A percentile compares a stretch with the other conserved stretches of the same genome.
Evolutionary conservation across 140 eudicot genomes (phyloP).

Genomic region (Senecio squalidus): DNA sequence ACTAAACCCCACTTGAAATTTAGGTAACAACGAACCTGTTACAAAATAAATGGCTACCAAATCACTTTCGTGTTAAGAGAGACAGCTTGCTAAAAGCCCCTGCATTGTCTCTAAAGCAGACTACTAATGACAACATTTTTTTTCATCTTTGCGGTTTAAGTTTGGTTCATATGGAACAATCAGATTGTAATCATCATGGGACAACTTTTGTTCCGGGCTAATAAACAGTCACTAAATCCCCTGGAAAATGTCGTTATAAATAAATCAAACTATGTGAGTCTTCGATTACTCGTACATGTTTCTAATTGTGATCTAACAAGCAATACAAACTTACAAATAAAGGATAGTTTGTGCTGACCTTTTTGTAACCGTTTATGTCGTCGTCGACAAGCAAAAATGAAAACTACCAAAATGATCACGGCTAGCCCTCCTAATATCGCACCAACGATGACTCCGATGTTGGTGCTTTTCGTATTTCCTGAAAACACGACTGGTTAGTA

Average conservation of each 20-base stretch:
- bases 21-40: constrained; percentile 11
- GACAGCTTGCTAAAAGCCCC: neutral
- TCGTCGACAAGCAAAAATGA: constrained; percentile 9
- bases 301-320: too few relatives aligned
- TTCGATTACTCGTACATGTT: too few relatives aligned
- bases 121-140: too few relatives aligned
- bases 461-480: constrained; percentile 4
- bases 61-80: neutral
- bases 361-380: constrained; percentile 6
- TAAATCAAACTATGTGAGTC: too few relatives aligned
- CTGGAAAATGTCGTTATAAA: too few relatives aligned
- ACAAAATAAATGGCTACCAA: neutral
- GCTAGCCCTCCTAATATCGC: constrained; percentile 3
- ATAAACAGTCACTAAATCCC: neutral
- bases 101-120: neutral
- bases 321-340: too few relatives aligned
- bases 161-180: too few relatives aligned
- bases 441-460: constrained; percentile 9
- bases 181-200: too few relatives aligned
- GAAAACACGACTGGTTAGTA: neutral
- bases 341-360: constrained; percentile 1
- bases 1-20: constrained; percentile 6
- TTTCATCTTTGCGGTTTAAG: too few relatives aligned
- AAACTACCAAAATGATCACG: neutral
- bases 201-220: too few relatives aligned